A percentile compares a stretch with the other conserved stretches of the same genome.
Conservation (phyloP, 2,329 filamentous ascomycete species). For the Cryphonectria japonica region DNA sequence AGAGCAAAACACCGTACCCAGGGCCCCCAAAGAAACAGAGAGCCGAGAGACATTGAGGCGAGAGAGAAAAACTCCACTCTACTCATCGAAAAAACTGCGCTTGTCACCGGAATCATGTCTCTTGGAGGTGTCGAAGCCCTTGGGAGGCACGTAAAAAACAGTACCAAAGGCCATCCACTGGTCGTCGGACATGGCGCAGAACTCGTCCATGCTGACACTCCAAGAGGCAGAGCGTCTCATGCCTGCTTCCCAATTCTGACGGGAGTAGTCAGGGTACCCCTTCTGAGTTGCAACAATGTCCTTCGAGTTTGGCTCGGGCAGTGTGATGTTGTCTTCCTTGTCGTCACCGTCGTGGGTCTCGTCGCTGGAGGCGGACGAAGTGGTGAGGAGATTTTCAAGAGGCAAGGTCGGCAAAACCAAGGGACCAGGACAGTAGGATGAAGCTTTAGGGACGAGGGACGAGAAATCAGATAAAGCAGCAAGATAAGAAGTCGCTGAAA, state of each 20-base stretch:
- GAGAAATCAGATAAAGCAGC: not conserved
- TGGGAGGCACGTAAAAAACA: slow-evolving; percentile 13
- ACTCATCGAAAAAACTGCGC: not conserved
- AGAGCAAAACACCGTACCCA: not conserved
- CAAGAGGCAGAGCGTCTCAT: slow-evolving; percentile 4
- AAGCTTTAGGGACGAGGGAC: not conserved
- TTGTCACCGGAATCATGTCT: not conserved
- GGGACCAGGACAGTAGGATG: no score
- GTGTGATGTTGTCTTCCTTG: not conserved
- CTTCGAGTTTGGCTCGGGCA: no score
- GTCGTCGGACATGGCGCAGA: slow-evolving; percentile 11
- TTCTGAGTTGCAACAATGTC: not conserved
- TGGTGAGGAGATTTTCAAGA: not conserved
- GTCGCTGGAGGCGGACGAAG: not conserved
- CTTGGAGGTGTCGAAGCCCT: slow-evolving; percentile 14
- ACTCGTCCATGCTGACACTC: slow-evolving; percentile 23
- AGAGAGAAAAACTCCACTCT: no score
- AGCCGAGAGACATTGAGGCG: no score
- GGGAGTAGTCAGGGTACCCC: slow-evolving; percentile 15
- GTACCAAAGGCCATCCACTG: slow-evolving; percentile 23
- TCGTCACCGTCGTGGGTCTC: not conserved
- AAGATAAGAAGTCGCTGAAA: not conserved
- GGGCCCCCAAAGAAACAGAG: not conserved
- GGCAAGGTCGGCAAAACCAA: not conserved
- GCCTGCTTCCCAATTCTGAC: slow-evolving; percentile 2